A percentile compares a stretch with the other conserved stretches of the same genome.
These are phyloP conservation scores for Cicer cuneatum DNA, from an alignment of 306 rosid genomes.

Conservation along the genomic window DNA sequence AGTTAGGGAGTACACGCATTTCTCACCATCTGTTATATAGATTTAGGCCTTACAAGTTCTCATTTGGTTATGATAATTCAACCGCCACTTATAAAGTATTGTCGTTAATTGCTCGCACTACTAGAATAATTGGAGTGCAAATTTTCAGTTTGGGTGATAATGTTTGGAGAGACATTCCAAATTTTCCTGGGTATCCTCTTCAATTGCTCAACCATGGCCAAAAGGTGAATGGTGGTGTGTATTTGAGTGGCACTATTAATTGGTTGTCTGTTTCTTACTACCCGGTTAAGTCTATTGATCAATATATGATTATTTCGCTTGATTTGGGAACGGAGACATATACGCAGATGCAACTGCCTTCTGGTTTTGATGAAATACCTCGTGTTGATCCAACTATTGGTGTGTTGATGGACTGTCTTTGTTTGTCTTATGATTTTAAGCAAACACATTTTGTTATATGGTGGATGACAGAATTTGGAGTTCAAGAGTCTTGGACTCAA, in stretches of 20 bases:
- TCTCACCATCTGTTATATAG: too few species aligned
- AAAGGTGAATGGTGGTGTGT: neutral
- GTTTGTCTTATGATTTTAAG: neutral
- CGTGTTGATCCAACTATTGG: neutral
- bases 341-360: neutral
- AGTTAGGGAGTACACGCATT: neutral
- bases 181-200: neutral
- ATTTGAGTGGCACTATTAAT: neutral
- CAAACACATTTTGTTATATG: neutral
- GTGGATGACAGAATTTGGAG: too few species aligned
- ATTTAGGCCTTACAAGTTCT: too few species aligned
- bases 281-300: neutral
- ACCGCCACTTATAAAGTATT: neutral
- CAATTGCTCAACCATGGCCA: neutral
- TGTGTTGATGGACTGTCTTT: neutral
- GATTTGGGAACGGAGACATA: neutral
- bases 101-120: neutral
- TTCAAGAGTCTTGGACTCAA: too few species aligned
- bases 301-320: neutral
- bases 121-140: too few species aligned
- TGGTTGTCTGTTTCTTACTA: neutral
- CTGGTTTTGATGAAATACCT: neutral
- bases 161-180: constrained; percentile 1
- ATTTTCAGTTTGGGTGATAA: neutral
- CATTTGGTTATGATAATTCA: neutral